Base-by-base conservation (phyloP, 2,329 filamentous ascomycete genomes). In the Verticillium nonalfalfae region DNA sequence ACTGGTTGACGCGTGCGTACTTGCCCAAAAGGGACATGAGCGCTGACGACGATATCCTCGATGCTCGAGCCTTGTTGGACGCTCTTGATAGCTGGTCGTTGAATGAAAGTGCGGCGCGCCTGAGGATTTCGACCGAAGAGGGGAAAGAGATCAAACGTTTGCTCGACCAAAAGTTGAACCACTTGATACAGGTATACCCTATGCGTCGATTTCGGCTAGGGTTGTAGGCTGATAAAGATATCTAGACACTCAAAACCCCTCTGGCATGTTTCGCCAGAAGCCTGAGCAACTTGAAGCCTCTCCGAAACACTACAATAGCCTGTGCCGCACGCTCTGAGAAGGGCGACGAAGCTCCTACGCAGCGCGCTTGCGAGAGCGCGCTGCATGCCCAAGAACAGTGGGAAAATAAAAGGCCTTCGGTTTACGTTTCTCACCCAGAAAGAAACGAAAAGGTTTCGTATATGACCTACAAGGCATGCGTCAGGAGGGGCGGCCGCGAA, bases 51-150 rank as follows among this genome's bases (percentile, higher is more conserved):
- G 36, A 66, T 13, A 35, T 66, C 1, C 58, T 63, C 7, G 39
- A 58, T 15, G 52, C 61, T 7, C 60, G 61, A 9, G 61, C 63
- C 1, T 39, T 67, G 1, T 54, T 67, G 4, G 64, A 65, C 10
- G 64, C 63, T 1, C 62, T 60, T 1, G 35, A 63, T 14, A 45
- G 39, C 13, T 65, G 63, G 63, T 50, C 34, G 2, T 50, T 59
- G 13, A 54, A 39, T 11, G 45, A 52, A 18, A 52, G 45, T 31
- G 45, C 15, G n/a, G 13, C 7, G 15, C 14, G 14, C 10, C 14
- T 36, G 7, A 9, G 11, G 6, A 15, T 57, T 13, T 36, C 55
- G 10, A 4, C 55, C 1, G 55, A 57, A 13, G 4, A 36, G n/a
- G 4, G 10, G 55, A 11, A 57, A 13, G n/a, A 26, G 7, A 35